A percentile compares a stretch with the other conserved stretches of the same genome.
phyloP scores from a whole-genome alignment of 805 yeast species.

The Kodamaea sagamina region DNA sequence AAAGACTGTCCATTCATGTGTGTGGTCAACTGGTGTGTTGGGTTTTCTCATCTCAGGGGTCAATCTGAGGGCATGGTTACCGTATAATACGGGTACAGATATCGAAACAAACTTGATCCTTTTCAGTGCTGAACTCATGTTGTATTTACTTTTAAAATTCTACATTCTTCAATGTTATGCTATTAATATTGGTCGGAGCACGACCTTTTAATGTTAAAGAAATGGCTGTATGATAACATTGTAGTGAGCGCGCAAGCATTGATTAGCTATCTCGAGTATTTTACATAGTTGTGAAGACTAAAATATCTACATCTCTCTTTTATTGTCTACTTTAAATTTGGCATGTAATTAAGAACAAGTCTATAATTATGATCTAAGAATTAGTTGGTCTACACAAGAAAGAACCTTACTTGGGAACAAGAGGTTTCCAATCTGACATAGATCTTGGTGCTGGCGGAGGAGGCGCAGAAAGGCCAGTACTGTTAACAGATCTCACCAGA shows the following conservation, averaged over 20 bases:
- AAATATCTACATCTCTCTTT: background rate
- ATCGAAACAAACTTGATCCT: conserved; percentile 48
- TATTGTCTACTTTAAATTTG: background rate
- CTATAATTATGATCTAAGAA: too few relatives aligned
- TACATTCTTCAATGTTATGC: too few relatives aligned
- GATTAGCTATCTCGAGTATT: too few relatives aligned
- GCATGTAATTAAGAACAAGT: too few relatives aligned
- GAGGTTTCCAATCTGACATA: conserved; percentile 54
- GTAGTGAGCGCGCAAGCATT: too few relatives aligned
- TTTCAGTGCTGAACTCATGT: conserved; percentile 18
- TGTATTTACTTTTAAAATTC: background rate
- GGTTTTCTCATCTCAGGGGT: conserved; percentile 41
- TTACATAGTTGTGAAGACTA: too few relatives aligned
- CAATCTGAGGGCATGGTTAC: conserved; percentile 75
- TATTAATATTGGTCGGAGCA: too few relatives aligned
- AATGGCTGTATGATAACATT: too few relatives aligned
- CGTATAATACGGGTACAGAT: conserved; percentile 77
- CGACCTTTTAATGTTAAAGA: too few relatives aligned
- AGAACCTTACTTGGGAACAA: conserved; percentile 44
- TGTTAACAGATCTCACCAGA: background rate
- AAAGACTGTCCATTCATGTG: conserved; percentile 95
- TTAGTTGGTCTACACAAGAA: background rate
- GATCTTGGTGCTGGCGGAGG: conserved; percentile 16
- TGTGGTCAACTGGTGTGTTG: conserved; percentile 84
- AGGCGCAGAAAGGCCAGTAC: conserved; percentile 2